Percentiles rank a stretch among this genome's conserved stretches.
Evolutionary conservation across 2,329 filamentous ascomycete species (phyloP).

Genomic region (Cladophialophora psammophila): DNA sequence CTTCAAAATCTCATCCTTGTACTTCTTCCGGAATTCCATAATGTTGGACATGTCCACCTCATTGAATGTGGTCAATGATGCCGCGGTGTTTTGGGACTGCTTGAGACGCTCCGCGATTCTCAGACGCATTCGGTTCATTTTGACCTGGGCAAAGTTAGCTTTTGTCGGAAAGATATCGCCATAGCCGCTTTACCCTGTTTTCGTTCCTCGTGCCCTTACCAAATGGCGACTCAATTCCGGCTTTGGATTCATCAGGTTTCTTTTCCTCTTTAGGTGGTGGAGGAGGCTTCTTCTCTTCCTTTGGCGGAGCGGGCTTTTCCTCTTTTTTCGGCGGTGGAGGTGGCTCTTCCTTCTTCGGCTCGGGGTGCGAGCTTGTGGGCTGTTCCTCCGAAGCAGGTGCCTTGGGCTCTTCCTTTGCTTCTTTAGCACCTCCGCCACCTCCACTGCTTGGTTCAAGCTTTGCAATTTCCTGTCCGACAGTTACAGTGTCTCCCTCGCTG

Average conservation of each 20-base stretch:
- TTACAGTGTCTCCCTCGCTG: conserved; percentile 93
- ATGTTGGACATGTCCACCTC: conserved; percentile 98
- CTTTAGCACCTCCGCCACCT: conserved; percentile 63
- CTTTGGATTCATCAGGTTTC: conserved; percentile 45
- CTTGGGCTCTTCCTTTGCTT: conserved; percentile 53
- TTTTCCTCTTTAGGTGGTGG: conserved; percentile 46
- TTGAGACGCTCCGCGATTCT: conserved; percentile 97
- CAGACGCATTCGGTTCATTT: conserved; percentile 99
- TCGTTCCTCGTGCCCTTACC: conserved; percentile 77
- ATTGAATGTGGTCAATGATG: conserved; percentile 97
- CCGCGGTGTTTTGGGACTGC: conserved; percentile 98
- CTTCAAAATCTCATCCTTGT: conserved; percentile 96
- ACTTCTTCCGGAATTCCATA: conserved; percentile 95
- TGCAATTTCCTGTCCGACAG: conserved; percentile 88
- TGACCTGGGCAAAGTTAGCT: conserved; percentile 69
- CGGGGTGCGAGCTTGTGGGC: conserved; percentile 63
- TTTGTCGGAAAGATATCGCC: conserved; percentile 21
- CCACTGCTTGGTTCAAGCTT: conserved; percentile 81
- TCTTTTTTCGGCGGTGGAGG: conserved; percentile 46
- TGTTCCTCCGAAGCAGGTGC: conserved; percentile 59
- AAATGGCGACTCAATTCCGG: conserved; percentile 50
- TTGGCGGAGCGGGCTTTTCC: conserved; percentile 46
- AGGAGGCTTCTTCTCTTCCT: conserved; percentile 45
- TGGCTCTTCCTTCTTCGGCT: conserved; percentile 57
- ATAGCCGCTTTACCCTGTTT: conserved; percentile 71